These are phyloP conservation scores for Scheffersomyces lignosus DNA, from an alignment of 805 yeast genomes.

Conservation along the genomic window DNA sequence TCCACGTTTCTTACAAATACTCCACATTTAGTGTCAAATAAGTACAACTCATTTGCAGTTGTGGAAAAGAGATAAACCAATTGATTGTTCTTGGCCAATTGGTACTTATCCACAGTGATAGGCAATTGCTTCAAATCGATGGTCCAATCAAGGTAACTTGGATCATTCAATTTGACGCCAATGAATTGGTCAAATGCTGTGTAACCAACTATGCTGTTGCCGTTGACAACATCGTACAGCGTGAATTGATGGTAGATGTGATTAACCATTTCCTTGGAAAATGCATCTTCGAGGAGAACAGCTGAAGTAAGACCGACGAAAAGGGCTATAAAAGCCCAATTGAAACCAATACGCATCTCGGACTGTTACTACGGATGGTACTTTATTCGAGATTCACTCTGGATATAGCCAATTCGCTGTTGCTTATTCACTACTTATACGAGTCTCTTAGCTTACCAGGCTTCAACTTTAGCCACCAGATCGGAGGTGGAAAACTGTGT, in stretches of 20 bases:
- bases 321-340: constrained; percentile 1
- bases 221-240: constrained; percentile 11
- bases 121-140: constrained; percentile 15
- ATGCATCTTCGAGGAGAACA: constrained; percentile 52
- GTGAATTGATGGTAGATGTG: constrained; percentile 14
- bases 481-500: too few relatives aligned
- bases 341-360: constrained; percentile 2
- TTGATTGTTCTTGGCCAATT: constrained; percentile 5
- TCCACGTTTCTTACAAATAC: constrained; percentile 7
- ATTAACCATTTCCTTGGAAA: constrained; percentile 54
- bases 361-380: too few relatives aligned
- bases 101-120: constrained; percentile 6
- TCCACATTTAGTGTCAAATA: constrained; percentile 12
- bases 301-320: constrained; percentile 8
- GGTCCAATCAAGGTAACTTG: constrained; percentile 14
- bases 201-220: constrained; percentile 16
- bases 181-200: constrained; percentile 14
- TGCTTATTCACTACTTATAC: too few relatives aligned
- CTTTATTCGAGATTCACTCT: too few relatives aligned
- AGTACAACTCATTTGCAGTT: constrained; percentile 7
- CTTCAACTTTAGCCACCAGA: too few relatives aligned
- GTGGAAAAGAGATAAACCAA: constrained; percentile 15
- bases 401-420: too few relatives aligned
- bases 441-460: too few relatives aligned
- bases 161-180: constrained; percentile 5